These are phyloP conservation scores for Apiospora kogelbergensis DNA, from an alignment of 2,329 filamentous ascomycete species.

Conservation along the genomic window DNA sequence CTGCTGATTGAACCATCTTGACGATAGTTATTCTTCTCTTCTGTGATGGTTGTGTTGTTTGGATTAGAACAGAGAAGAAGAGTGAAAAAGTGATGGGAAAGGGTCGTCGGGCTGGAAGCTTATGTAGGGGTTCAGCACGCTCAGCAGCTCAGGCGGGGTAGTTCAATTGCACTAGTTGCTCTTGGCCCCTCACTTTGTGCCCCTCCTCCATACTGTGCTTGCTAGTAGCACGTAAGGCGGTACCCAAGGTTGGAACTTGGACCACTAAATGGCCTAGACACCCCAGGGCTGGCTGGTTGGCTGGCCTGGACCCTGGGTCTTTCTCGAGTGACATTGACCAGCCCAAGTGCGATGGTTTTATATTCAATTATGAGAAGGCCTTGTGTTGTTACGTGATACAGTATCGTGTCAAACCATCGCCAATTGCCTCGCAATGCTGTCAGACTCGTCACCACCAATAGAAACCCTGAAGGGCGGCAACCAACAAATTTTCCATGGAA, in stretches of 20 bases:
- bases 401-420: not conserved
- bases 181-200: not conserved
- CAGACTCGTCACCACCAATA: not conserved
- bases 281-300: not conserved
- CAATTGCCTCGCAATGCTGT: not conserved
- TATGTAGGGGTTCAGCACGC: not conserved
- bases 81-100: not conserved
- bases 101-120: not conserved
- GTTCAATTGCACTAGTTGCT: not conserved
- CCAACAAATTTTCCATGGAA: not conserved
- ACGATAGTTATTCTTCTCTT: constrained; percentile 24
- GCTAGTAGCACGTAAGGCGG: not conserved
- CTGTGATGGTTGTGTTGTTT: not conserved
- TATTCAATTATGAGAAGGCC: not conserved
- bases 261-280: not conserved
- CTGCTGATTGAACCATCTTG: constrained; percentile 67
- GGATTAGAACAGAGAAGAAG: not conserved
- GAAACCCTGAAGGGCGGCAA: not conserved
- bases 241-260: not conserved
- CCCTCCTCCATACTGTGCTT: not conserved
- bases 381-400: not conserved
- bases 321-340: not conserved
- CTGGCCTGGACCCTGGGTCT: not conserved
- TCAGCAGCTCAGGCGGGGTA: not conserved
- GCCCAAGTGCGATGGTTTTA: not conserved